Evolutionary conservation across 108 stramenopile species (phyloP).

Genomic region (Poteriospumella lacustris): DNA sequence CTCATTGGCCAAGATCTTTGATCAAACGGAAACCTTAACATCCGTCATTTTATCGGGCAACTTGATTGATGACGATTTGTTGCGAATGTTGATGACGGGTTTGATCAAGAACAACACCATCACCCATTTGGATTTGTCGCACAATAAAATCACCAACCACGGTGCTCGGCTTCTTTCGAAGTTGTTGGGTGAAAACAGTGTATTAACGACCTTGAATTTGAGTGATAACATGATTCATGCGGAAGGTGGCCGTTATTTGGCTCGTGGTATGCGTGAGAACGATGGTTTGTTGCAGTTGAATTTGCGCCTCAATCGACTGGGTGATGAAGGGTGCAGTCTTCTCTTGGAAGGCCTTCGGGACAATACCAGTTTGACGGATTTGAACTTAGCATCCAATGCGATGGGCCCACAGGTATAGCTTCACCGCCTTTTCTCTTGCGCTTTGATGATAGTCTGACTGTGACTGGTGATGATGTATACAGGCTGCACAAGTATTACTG

Average conservation of each 20-base stretch:
- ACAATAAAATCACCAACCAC: constrained; percentile 65
- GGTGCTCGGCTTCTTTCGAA: constrained; percentile 53
- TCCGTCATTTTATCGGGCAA: constrained; percentile 41
- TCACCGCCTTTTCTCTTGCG: not conserved
- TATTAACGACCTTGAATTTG: constrained; percentile 54
- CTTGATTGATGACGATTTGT: constrained; percentile 62
- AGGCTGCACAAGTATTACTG: not conserved
- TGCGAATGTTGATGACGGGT: constrained; percentile 63
- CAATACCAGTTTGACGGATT: constrained; percentile 38
- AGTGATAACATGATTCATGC: constrained; percentile 51
- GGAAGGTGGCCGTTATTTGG: constrained; percentile 48
- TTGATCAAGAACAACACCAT: constrained; percentile 55
- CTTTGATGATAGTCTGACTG: not conserved
- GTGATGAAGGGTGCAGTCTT: constrained; percentile 57
- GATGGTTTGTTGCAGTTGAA: constrained; percentile 48
- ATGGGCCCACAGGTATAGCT: not conserved
- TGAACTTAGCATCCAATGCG: constrained; percentile 46
- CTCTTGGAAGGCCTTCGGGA: constrained; percentile 52
- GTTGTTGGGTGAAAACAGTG: constrained; percentile 52
- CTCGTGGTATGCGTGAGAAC: constrained; percentile 52
- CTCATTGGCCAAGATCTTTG: constrained; percentile 50
- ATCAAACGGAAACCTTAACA: constrained; percentile 43
- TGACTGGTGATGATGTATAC: not conserved
- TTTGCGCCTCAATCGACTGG: constrained; percentile 57
- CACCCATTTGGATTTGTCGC: constrained; percentile 60